These are phyloP conservation scores for Zopfia rhizophila DNA, from an alignment of 2,329 filamentous ascomycete species.

Conservation along the genomic window DNA sequence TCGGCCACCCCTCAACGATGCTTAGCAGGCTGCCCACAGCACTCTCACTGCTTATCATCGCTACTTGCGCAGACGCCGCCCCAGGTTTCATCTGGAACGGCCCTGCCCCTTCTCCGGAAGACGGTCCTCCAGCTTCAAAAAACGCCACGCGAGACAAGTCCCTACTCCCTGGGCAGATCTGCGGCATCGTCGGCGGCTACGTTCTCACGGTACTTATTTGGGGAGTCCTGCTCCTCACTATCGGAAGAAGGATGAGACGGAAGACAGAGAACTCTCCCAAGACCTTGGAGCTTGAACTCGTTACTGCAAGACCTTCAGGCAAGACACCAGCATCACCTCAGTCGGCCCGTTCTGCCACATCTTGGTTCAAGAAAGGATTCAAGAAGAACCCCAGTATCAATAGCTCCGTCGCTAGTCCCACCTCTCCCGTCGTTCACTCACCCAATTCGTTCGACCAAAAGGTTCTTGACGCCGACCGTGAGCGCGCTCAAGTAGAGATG, in stretches of 20 bases:
- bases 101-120: slow-evolving; percentile 38
- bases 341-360: slow-evolving; percentile 41
- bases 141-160: slow-evolving; percentile 50
- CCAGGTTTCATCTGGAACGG: slow-evolving; percentile 37
- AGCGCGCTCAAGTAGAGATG: slow-evolving; percentile 82
- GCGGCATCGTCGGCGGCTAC: slow-evolving; percentile 86
- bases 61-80: slow-evolving; percentile 34
- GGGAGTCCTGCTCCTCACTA: slow-evolving; percentile 66
- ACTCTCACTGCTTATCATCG: slow-evolving; percentile 39
- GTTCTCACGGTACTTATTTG: slow-evolving; percentile 79
- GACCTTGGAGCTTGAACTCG: slow-evolving; percentile 66
- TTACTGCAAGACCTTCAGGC: slow-evolving; percentile 55
- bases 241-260: slow-evolving; percentile 56
- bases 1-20: slow-evolving; percentile 34
- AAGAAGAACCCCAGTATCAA: slow-evolving; percentile 31
- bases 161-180: slow-evolving; percentile 82
- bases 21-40: slow-evolving; percentile 36
- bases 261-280: slow-evolving; percentile 62
- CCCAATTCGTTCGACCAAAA: slow-evolving; percentile 79
- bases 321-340: slow-evolving; percentile 46
- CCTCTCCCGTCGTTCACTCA: slow-evolving; percentile 61
- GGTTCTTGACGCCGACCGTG: slow-evolving; percentile 78
- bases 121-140: slow-evolving; percentile 41
- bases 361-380: slow-evolving; percentile 47
- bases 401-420: slow-evolving; percentile 39